Evolutionary conservation across 257 asterid species (phyloP).

Genomic region (Fraxinus pennsylvanica): DNA sequence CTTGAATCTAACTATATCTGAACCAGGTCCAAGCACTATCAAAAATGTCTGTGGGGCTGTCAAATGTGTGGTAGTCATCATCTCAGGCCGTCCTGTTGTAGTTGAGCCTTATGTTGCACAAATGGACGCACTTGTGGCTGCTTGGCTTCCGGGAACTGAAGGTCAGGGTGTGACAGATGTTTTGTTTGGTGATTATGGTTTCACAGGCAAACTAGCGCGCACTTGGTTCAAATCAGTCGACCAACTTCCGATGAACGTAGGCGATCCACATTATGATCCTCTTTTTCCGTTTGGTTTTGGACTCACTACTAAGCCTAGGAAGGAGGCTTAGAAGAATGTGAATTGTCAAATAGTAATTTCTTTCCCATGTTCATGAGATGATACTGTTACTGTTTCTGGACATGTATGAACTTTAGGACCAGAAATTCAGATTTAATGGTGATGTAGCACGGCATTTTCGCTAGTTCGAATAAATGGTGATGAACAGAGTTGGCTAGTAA

Average conservation of each 20-base stretch:
- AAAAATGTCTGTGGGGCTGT: constrained; percentile 40
- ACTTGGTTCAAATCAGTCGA: constrained; percentile 65
- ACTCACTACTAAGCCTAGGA: constrained; percentile 36
- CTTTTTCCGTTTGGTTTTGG: constrained; percentile 60
- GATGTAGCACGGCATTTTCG: too few species aligned
- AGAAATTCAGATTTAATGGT: too few species aligned
- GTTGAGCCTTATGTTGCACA: constrained; percentile 43
- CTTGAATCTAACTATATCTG: constrained; percentile 40
- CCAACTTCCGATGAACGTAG: constrained; percentile 67
- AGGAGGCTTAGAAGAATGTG: constrained; percentile 3
- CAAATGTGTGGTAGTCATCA: constrained; percentile 49
- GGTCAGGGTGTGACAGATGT: constrained; percentile 65
- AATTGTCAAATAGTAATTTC: not conserved
- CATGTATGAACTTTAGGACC: too few species aligned
- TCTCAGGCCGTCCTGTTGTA: constrained; percentile 56
- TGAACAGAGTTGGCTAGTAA: too few species aligned
- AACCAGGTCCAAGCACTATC: constrained; percentile 40
- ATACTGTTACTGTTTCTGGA: not conserved
- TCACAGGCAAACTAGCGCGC: constrained; percentile 57
- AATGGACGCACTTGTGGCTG: constrained; percentile 60
- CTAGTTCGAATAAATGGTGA: too few species aligned
- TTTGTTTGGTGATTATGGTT: constrained; percentile 55
- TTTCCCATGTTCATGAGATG: not conserved
- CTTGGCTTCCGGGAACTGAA: constrained; percentile 70
- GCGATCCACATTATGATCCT: constrained; percentile 63